A percentile compares a stretch with the other conserved stretches of the same genome.
phyloP scores from a whole-genome alignment of 306 rosid species.

The Prunus campanulata region DNA sequence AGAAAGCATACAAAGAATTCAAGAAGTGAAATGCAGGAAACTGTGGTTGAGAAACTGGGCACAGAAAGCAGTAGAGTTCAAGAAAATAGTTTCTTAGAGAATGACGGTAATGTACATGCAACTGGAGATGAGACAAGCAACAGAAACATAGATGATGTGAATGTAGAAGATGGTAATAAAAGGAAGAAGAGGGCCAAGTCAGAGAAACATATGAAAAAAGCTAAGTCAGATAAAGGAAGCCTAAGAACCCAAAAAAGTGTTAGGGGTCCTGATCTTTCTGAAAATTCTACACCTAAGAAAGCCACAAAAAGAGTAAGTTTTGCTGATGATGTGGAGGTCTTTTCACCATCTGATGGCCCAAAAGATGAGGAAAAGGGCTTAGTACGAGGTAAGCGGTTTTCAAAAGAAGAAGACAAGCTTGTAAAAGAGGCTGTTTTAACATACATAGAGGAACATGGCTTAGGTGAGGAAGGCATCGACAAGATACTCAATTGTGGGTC shows the following conservation, averaged over 20 bases:
- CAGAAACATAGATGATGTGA: neutral
- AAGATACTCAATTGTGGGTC: conserved; percentile 39
- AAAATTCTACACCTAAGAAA: conserved; percentile 17
- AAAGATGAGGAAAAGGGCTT: conserved; percentile 13
- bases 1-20: conserved; percentile 2
- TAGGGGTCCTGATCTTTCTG: neutral
- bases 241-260: conserved; percentile 10
- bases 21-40: conserved; percentile 11
- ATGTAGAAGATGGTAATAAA: conserved; percentile 9
- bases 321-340: conserved; percentile 57
- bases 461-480: conserved; percentile 64
- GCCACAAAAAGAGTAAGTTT: conserved; percentile 50
- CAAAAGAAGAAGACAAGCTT: conserved; percentile 65
- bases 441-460: conserved; percentile 44
- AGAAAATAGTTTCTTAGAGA: neutral
- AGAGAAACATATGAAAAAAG: conserved; percentile 2
- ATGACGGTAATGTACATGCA: neutral
- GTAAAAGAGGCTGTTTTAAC: conserved; percentile 44
- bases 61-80: neutral
- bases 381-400: conserved; percentile 55
- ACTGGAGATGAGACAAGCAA: neutral
- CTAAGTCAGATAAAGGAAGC: conserved; percentile 8
- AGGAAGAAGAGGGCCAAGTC: conserved; percentile 15
- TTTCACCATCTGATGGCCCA: conserved; percentile 18
- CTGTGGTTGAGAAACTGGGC: conserved; percentile 2